A percentile compares a stretch with the other conserved stretches of the same genome.
These are phyloP conservation scores for Amoeboaphelidium protococcarum DNA, from an alignment of 371 early-diverging fungal species.

Conservation along the genomic window DNA sequence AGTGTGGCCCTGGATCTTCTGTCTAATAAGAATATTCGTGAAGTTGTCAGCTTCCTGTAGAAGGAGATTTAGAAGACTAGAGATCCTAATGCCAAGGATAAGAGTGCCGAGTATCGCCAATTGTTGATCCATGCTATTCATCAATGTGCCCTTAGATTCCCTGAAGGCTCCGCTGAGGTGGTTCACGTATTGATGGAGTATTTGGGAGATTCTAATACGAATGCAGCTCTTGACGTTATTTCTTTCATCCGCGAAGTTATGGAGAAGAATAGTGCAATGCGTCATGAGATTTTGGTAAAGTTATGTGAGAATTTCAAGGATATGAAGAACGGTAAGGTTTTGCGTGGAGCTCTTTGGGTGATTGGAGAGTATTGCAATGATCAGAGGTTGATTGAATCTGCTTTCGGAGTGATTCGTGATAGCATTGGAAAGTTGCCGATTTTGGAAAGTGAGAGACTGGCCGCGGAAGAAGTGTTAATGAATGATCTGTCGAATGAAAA, in stretches of 20 bases:
- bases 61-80: slow-evolving; percentile 72
- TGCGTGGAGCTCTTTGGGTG: slow-evolving; percentile 90
- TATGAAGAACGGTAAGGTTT: slow-evolving; percentile 79
- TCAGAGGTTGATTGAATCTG: slow-evolving; percentile 32
- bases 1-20: slow-evolving; percentile 65
- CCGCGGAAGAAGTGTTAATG: neutral
- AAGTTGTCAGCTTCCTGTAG: slow-evolving; percentile 69
- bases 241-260: slow-evolving; percentile 70
- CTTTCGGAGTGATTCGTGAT: slow-evolving; percentile 49
- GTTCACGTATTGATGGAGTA: slow-evolving; percentile 82
- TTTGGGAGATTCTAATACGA: slow-evolving; percentile 56
- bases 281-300: slow-evolving; percentile 41
- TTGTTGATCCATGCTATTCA: slow-evolving; percentile 87
- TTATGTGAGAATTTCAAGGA: slow-evolving; percentile 54
- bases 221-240: slow-evolving; percentile 82
- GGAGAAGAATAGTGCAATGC: slow-evolving; percentile 70
- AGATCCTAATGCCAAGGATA: slow-evolving; percentile 20
- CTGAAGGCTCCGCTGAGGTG: slow-evolving; percentile 75
- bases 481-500: too few relatives aligned
- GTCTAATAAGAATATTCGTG: slow-evolving; percentile 63
- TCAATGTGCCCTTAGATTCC: slow-evolving; percentile 73
- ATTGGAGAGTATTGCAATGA: slow-evolving; percentile 70
- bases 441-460: slow-evolving; percentile 32
- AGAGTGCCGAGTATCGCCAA: slow-evolving; percentile 73
- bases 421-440: slow-evolving; percentile 74